A percentile compares a stretch with the other conserved stretches of the same genome.
Evolutionary conservation across 2,329 filamentous ascomycete species (phyloP).

Genomic region (Aureobasidium leucospermi): DNA sequence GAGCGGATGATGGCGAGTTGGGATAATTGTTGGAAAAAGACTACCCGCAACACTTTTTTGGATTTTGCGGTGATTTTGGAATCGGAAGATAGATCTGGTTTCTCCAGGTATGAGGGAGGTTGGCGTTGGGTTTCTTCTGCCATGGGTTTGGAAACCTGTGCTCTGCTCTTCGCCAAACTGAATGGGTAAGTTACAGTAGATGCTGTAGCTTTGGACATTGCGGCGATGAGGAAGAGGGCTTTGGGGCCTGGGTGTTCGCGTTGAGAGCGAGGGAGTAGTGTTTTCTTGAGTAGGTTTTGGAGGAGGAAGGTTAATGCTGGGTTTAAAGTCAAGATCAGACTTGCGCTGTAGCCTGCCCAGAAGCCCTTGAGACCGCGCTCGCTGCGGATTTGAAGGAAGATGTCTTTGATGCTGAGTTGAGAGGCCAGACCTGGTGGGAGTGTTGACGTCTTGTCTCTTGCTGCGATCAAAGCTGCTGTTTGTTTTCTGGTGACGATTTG

Average conservation of each 20-base stretch:
- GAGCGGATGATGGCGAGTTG: slow-evolving; percentile 25
- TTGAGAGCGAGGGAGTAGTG: slow-evolving; percentile 48
- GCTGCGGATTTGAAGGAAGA: slow-evolving; percentile 54
- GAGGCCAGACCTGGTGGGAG: slow-evolving; percentile 21
- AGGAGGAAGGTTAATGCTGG: slow-evolving; percentile 81
- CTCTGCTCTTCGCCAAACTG: slow-evolving; percentile 72
- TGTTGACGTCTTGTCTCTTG: slow-evolving; percentile 29
- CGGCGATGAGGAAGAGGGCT: slow-evolving; percentile 61
- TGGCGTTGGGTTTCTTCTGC: neutral
- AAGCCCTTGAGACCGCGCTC: slow-evolving; percentile 70
- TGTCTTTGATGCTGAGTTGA: slow-evolving; percentile 43
- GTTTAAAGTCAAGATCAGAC: slow-evolving; percentile 72
- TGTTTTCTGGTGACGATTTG: slow-evolving; percentile 80
- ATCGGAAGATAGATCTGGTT: slow-evolving; percentile 3
- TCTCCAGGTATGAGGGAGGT: slow-evolving; percentile 4
- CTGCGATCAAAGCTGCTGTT: slow-evolving; percentile 50
- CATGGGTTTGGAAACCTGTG: slow-evolving; percentile 50
- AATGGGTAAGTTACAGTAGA: slow-evolving; percentile 77
- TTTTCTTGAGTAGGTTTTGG: slow-evolving; percentile 61
- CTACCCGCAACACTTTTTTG: slow-evolving; percentile 15
- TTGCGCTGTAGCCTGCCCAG: slow-evolving; percentile 83
- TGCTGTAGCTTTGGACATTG: slow-evolving; percentile 69
- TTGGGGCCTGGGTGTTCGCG: slow-evolving; percentile 46
- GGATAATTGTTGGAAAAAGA: slow-evolving; percentile 20
- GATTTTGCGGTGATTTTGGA: slow-evolving; percentile 9